phyloP scores from a whole-genome alignment of 148 eudicot genomes.

The Rhododendron griersonianum region DNA sequence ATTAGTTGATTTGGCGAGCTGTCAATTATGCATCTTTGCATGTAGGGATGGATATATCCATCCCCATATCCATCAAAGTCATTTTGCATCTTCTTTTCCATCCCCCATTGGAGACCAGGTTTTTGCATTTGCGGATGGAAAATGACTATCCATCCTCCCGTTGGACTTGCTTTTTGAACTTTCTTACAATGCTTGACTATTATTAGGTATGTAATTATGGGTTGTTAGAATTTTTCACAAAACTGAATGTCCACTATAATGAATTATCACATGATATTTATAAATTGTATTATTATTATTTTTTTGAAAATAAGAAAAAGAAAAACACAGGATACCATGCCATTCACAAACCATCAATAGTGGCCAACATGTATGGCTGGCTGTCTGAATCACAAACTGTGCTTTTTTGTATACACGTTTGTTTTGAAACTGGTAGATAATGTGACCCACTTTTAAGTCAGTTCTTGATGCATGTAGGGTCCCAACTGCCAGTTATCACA shows the following conservation, averaged over 20 bases:
- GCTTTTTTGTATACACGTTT: neutral
- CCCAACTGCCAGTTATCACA: neutral
- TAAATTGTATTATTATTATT: no score
- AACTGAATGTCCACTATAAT: neutral
- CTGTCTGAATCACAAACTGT: neutral
- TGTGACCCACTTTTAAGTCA: neutral
- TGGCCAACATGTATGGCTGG: neutral
- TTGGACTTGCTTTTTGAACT: neutral
- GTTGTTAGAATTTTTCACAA: neutral
- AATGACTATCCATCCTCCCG: no score
- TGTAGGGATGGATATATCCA: no score
- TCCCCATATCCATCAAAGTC: no score
- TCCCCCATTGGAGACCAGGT: no score
- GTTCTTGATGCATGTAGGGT: neutral
- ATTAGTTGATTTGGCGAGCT: no score
- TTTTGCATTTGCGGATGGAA: no score
- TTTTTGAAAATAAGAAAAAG: neutral
- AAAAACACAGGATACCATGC: neutral
- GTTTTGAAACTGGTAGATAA: neutral
- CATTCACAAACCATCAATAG: neutral
- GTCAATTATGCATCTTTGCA: no score
- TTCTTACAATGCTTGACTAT: neutral
- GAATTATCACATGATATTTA: neutral
- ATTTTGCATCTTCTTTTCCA: no score
- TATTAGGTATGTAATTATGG: neutral